These are phyloP conservation scores for Globisporangium parvum DNA, from an alignment of 352 stramenopile species.

Conservation along the genomic window DNA sequence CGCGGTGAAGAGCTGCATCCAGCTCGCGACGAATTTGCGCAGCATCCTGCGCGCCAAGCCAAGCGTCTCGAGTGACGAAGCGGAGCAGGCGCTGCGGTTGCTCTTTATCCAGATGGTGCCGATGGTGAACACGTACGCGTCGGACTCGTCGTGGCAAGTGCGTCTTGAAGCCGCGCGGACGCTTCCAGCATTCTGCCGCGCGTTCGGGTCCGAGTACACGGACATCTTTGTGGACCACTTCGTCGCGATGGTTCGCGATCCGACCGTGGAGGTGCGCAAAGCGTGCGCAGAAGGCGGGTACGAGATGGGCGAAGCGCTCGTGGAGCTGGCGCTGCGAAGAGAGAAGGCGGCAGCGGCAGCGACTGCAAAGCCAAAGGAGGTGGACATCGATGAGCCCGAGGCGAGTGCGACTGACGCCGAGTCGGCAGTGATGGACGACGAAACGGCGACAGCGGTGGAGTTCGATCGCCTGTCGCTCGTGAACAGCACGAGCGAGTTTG, in stretches of 20 bases:
- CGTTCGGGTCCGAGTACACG: conserved; percentile 73
- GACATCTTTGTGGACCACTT: conserved; percentile 88
- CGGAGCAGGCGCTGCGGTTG: conserved; percentile 49
- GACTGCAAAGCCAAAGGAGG: not conserved
- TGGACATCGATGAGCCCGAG: conserved; percentile 2
- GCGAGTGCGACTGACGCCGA: not conserved
- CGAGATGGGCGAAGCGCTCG: conserved; percentile 51
- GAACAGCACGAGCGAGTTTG: conserved; percentile 24
- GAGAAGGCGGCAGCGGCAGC: conserved; percentile 5
- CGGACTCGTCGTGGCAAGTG: conserved; percentile 85
- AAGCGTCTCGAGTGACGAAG: conserved; percentile 27
- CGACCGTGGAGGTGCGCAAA: conserved; percentile 80
- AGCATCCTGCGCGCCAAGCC: conserved; percentile 27
- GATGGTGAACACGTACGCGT: conserved; percentile 86
- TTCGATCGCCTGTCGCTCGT: conserved; percentile 18
- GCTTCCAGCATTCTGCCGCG: conserved; percentile 66
- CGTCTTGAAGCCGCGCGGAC: conserved; percentile 70
- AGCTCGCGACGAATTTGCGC: conserved; percentile 53
- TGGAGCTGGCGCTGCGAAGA: conserved; percentile 35
- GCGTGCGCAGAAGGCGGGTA: conserved; percentile 66
- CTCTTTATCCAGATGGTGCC: conserved; percentile 80
- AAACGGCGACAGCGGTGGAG: conserved; percentile 9
- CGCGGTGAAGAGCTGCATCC: conserved; percentile 78
- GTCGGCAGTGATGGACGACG: not conserved
- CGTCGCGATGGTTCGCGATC: conserved; percentile 73